These are phyloP conservation scores for Daldinia concentrica DNA, from an alignment of 495 filamentous ascomycete species.

Conservation along the genomic window DNA sequence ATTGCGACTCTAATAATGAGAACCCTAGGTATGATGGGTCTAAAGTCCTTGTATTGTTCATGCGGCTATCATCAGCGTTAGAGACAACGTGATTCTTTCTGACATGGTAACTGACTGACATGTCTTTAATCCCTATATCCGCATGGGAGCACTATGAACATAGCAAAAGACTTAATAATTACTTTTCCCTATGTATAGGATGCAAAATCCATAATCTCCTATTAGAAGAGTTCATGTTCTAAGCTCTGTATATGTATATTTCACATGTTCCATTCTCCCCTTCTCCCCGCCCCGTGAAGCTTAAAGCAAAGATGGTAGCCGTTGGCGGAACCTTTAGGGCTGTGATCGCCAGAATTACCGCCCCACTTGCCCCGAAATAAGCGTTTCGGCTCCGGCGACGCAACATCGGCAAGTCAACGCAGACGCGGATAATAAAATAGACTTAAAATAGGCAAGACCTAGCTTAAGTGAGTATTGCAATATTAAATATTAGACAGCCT, in stretches of 20 bases:
- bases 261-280: neutral
- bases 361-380: neutral
- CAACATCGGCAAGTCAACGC: neutral
- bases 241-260: too few relatives aligned
- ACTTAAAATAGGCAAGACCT: too few relatives aligned
- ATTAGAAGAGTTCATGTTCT: neutral
- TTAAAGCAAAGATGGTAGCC: too few relatives aligned
- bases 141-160: neutral
- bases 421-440: too few relatives aligned
- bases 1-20: neutral
- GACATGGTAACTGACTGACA: neutral
- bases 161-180: neutral
- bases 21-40: neutral
- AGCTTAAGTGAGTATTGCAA: too few relatives aligned
- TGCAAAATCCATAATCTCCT: neutral
- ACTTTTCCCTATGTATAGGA: neutral
- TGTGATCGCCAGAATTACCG: neutral
- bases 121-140: neutral
- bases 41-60: neutral
- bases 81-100: neutral
- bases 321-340: neutral
- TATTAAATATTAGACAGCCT: too few relatives aligned
- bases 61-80: neutral
- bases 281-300: too few relatives aligned
- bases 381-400: neutral